These are phyloP conservation scores for Teunomyces tritomae DNA, from an alignment of 805 yeast genomes.

Conservation along the genomic window DNA sequence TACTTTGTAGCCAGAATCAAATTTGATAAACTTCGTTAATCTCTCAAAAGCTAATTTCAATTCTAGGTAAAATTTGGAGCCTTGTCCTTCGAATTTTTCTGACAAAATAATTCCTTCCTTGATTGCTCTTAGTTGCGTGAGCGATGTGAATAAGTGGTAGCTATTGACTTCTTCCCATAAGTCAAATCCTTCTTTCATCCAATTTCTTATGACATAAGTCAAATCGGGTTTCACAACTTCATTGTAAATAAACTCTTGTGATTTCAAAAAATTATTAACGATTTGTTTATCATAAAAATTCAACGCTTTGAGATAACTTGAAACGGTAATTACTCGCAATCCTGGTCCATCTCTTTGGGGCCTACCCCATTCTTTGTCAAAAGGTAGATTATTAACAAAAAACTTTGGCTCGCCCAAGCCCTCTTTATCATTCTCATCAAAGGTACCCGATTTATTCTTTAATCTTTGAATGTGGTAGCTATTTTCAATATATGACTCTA, in stretches of 20 bases:
- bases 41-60: slow-evolving; percentile 30
- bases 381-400: slow-evolving; percentile 60
- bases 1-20: slow-evolving; percentile 40
- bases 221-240: slow-evolving; percentile 68
- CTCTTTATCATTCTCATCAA: slow-evolving; percentile 35
- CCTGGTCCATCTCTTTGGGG: slow-evolving; percentile 98
- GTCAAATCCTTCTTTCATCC: slow-evolving; percentile 74
- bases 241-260: slow-evolving; percentile 43
- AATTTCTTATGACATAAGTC: slow-evolving; percentile 54
- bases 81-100: slow-evolving; percentile 17
- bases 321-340: slow-evolving; percentile 63
- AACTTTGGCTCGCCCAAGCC: slow-evolving; percentile 94
- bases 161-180: slow-evolving; percentile 89
- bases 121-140: slow-evolving; percentile 71
- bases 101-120: slow-evolving; percentile 50
- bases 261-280: slow-evolving; percentile 23
- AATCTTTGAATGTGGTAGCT: slow-evolving; percentile 60
- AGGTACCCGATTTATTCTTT: slow-evolving; percentile 66
- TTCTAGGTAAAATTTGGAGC: slow-evolving; percentile 22
- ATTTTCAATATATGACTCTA: slow-evolving; percentile 65
- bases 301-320: slow-evolving; percentile 51
- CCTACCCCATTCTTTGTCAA: slow-evolving; percentile 78
- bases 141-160: slow-evolving; percentile 73
- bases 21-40: slow-evolving; percentile 37
- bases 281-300: slow-evolving; percentile 24